Percentiles rank a stretch among this genome's conserved stretches.
phyloP scores from a whole-genome alignment of 768 basidiomycete species.

The Auriscalpium orientale region DNA sequence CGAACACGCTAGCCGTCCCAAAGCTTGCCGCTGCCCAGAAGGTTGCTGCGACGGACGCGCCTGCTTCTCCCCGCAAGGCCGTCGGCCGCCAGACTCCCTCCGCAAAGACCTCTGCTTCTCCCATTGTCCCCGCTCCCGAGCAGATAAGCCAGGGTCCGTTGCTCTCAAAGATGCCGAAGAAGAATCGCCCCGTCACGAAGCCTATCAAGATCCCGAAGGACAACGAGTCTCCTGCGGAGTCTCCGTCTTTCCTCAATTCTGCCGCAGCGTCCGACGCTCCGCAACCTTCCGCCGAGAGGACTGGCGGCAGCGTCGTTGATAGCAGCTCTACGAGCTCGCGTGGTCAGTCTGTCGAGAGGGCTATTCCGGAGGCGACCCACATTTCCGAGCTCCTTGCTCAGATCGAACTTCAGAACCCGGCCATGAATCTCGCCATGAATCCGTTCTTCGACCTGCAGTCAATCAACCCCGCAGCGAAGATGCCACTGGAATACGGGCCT shows the following conservation, averaged over 20 bases:
- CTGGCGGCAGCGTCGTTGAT: conserved; percentile 26
- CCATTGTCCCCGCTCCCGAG: conserved; percentile 21
- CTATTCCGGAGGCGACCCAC: conserved; percentile 39
- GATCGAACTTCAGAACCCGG: conserved; percentile 52
- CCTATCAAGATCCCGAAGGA: conserved; percentile 55
- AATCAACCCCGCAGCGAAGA: conserved; percentile 68
- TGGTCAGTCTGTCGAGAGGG: conserved; percentile 51
- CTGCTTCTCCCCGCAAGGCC: conserved; percentile 15
- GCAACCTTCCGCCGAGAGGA: conserved; percentile 26
- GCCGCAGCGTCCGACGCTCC: conserved; percentile 42
- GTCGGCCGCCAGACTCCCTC: conserved; percentile 19
- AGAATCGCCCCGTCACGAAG: conserved; percentile 60
- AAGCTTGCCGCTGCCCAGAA: conserved; percentile 9
- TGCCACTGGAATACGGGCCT: conserved; percentile 80
- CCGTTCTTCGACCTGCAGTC: conserved; percentile 69
- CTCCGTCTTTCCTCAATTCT: conserved; percentile 36
- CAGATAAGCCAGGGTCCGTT: conserved; percentile 59
- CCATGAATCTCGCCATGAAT: conserved; percentile 59
- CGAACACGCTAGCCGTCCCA: neutral
- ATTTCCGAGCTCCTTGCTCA: conserved; percentile 63
- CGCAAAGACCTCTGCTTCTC: conserved; percentile 13
- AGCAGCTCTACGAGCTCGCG: conserved; percentile 51
- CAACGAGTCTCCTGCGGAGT: conserved; percentile 36
- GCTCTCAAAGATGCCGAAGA: conserved; percentile 78
- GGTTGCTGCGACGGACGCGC: conserved; percentile 4